Evolutionary conservation across 345 rosid species (phyloP).

Genomic region (Salix caprea): DNA sequence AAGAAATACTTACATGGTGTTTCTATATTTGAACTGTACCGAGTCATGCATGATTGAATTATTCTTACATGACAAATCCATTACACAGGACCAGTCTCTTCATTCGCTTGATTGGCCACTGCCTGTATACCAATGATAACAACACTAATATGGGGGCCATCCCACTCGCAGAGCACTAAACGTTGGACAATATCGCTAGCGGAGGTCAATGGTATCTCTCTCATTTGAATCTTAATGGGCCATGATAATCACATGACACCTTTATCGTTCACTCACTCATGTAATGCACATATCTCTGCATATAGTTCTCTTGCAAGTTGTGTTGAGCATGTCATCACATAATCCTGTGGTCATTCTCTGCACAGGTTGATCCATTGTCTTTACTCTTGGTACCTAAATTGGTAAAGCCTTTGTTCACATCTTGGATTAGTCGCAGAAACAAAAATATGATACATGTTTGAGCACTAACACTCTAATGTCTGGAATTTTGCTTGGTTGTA

Average conservation of each 20-base stretch:
- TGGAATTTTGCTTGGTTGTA: neutral
- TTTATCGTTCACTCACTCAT: slow-evolving; percentile 23
- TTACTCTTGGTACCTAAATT: neutral
- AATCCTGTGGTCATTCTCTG: slow-evolving; percentile 19
- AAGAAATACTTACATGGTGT: slow-evolving; percentile 28
- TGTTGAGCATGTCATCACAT: slow-evolving; percentile 10
- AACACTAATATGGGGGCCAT: slow-evolving; percentile 35
- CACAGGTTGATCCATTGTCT: slow-evolving; percentile 9
- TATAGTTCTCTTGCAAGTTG: slow-evolving; percentile 26
- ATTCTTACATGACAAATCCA: slow-evolving; percentile 30
- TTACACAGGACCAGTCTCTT: slow-evolving; percentile 28
- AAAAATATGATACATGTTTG: neutral
- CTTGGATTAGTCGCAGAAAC: slow-evolving; percentile 10
- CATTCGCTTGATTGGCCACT: slow-evolving; percentile 39
- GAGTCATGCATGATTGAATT: slow-evolving; percentile 47
- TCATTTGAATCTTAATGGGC: slow-evolving; percentile 36
- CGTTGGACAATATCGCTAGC: slow-evolving; percentile 26
- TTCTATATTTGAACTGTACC: slow-evolving; percentile 34
- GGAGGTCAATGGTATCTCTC: slow-evolving; percentile 45
- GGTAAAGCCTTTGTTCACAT: neutral
- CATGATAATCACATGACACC: slow-evolving; percentile 32
- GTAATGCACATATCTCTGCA: slow-evolving; percentile 22
- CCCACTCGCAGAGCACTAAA: slow-evolving; percentile 54
- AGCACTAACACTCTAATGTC: neutral
- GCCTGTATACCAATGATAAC: slow-evolving; percentile 40